Evolutionary conservation across 768 basidiomycete species (phyloP), one percentile per base, ranked within the genome.

Genomic region (Boletus patriciae): DNA sequence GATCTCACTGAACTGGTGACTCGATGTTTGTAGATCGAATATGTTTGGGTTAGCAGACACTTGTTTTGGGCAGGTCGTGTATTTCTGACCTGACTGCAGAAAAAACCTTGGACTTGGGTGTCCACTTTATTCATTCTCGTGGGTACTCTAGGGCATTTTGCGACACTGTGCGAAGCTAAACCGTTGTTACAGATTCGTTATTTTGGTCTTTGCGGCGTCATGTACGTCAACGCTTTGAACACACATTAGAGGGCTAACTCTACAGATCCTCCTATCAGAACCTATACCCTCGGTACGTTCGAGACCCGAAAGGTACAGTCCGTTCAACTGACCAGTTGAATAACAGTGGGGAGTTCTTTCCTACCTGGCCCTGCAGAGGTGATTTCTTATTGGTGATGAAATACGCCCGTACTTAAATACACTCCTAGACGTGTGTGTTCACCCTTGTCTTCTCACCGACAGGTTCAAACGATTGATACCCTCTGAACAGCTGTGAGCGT

Each of bases 321-420:
- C 11, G 25, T 18, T 33, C 2, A 34, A 16, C 45, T 63, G 19
- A 65, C 41, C 19, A 15, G 10, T n/a, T 13, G 16, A 42, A 38
- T 21, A 1, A 25, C 11, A 63, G 59, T 50, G 42, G 52, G 54
- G 25, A 54, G 54, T 40, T 55, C 58, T 10, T 53, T 63, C 21
- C 25, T 63, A 10, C 44, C 62, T 36, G 54, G 50, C 6, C 54
- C 58, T 25, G 23, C 2, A 44, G 38, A 55, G 31, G 62, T 63
- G 31, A 46, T n/a, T 54, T 37, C 3, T 4, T 18, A 23, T 2
- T 18, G 11, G 18, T 33, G 16, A 31, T 21, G 10, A 18, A 23
- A 36, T 1, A 9, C 10, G 3, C 9, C 0, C 18, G 9, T 29
- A 15, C 51, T 46, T 2, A 62, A n/a, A 29, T 29, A 9, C 15